These are phyloP conservation scores for Paspalum notatum DNA, from an alignment of 176 grass and related monocot genomes.

Conservation along the genomic window DNA sequence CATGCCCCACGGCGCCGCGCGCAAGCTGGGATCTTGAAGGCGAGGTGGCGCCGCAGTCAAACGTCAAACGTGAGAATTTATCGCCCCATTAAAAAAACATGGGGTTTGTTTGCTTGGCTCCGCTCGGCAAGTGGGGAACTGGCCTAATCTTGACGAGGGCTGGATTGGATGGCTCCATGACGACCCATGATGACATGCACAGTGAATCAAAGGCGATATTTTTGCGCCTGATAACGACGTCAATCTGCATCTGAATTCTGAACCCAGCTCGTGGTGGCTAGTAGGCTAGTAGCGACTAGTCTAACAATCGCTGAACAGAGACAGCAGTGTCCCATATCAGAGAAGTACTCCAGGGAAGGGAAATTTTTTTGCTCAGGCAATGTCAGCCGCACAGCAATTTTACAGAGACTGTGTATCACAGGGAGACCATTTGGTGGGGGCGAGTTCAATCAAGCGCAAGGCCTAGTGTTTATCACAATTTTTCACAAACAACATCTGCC, in stretches of 20 bases:
- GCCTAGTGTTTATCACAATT: too few relatives aligned
- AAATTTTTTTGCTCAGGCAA: neutral
- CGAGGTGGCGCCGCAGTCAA: neutral
- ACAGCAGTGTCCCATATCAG: too few relatives aligned
- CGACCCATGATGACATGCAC: too few relatives aligned
- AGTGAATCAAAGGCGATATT: neutral
- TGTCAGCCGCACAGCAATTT: neutral
- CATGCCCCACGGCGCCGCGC: too few relatives aligned
- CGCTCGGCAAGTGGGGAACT: neutral
- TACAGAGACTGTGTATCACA: neutral
- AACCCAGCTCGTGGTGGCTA: neutral
- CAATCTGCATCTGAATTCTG: neutral
- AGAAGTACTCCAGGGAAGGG: too few relatives aligned
- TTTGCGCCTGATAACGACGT: neutral
- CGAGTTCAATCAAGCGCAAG: neutral
- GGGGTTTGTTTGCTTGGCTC: neutral
- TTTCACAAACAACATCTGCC: too few relatives aligned
- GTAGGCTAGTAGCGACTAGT: neutral
- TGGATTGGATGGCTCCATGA: too few relatives aligned
- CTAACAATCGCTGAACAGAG: neutral
- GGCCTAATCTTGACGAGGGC: slow-evolving; percentile 1
- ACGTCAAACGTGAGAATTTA: neutral
- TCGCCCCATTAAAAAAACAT: neutral
- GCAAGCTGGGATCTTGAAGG: slow-evolving; percentile 7
- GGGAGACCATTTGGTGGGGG: neutral